Base-by-base conservation (phyloP, 805 yeast species). In the Blastobotrys chiropterorum region DNA sequence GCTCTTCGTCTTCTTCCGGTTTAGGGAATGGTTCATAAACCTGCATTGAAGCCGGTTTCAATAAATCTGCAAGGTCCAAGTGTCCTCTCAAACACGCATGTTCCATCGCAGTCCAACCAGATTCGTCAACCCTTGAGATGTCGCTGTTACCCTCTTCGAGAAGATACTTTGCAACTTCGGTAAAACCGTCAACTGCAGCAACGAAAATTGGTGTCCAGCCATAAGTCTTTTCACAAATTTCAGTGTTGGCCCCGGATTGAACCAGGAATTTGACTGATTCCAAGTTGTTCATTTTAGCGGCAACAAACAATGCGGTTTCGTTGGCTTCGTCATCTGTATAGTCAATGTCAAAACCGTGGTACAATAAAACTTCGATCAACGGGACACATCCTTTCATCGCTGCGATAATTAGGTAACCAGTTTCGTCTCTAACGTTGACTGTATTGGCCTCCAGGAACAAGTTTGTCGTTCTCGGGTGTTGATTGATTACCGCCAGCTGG, bases 21-120 rank as follows among this genome's bases (percentile, higher is more conserved):
- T 6, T 19, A 16, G 44, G 44, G 19, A 15, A 8, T 11, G 26
- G 47, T 3, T 13, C 47, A 8, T 16, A 15, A 4, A 20, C 52
- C 8, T 38, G 19, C 34, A 46, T 17, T 7, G 46, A 21, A 1
- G 59, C 57, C 0, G 61, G 59, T 15, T 61, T 64, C 51, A 92
- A 70, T 61, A 80, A 59, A 49, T 80, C 80, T 1, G 94, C 83
- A 38, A 88, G 78, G 2, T 72, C 75, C 53, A 90, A 70, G 65
- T 90, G 95, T 3, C 98, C 98, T 60, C 97, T 77, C 45, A 92
- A 72, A 47, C 88, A 83, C 0, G 97, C 97, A 67, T 92, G 98
- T 62, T 92, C 98, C 82, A 89, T 82, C n/a, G 98, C 96, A 16
- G 89, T 81, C 98, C 98, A 92, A 0, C 97, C 97, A 49, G 94